phyloP scores from a whole-genome alignment of 768 basidiomycete genomes.

The Boletus pseudopeckii region DNA sequence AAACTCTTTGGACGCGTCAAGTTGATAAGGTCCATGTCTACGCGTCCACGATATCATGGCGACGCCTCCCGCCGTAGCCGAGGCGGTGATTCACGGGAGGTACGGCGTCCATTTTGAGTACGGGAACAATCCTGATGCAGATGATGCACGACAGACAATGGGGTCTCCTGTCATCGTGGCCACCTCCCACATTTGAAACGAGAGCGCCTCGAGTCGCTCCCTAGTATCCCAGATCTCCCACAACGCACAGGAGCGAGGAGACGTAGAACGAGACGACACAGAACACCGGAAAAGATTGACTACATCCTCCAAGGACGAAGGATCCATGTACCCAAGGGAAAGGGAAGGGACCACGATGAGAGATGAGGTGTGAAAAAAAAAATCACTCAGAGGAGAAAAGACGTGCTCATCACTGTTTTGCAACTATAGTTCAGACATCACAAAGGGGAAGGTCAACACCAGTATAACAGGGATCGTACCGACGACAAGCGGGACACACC shows the following conservation, averaged over 20 bases:
- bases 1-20: constrained; percentile 9
- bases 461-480: background rate
- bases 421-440: background rate
- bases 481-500: background rate
- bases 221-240: background rate
- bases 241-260: background rate
- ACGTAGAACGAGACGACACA: background rate
- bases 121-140: background rate
- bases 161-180: background rate
- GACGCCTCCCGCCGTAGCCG: background rate
- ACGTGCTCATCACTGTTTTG: background rate
- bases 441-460: background rate
- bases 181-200: background rate
- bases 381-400: no score
- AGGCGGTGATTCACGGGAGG: constrained; percentile 4
- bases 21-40: constrained; percentile 8
- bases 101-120: background rate
- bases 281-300: background rate
- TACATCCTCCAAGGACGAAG: background rate
- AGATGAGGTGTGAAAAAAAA: constrained; percentile 2
- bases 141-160: background rate
- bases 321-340: background rate
- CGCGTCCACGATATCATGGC: background rate
- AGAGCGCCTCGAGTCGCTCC: background rate
- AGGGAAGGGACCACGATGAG: background rate